Evolutionary conservation across 2,329 filamentous ascomycete species (phyloP).

Genomic region (Aspergillus neotritici): DNA sequence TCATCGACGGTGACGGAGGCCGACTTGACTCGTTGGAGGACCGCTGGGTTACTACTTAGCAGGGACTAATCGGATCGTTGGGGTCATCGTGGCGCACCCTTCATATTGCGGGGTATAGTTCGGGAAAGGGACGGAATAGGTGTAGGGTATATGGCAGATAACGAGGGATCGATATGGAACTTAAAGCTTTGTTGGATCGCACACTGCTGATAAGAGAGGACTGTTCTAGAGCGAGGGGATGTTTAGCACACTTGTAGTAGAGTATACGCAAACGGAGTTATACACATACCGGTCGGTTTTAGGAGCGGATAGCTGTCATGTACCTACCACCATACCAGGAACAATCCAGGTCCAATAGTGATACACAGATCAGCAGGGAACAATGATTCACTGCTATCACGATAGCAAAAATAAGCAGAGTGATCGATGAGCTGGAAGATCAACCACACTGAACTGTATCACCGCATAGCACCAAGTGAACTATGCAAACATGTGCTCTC

Average conservation of each 20-base stretch:
- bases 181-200: neutral
- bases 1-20: constrained; percentile 94
- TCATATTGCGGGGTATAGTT: constrained; percentile 26
- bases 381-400: no score
- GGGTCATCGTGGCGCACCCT: constrained; percentile 29
- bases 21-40: constrained; percentile 88
- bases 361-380: no score
- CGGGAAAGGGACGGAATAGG: neutral
- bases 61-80: neutral
- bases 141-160: neutral
- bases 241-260: neutral
- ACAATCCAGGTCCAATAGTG: no score
- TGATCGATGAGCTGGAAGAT: no score
- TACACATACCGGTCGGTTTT: neutral
- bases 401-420: no score
- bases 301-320: no score
- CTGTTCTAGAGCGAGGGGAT: no score
- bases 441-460: no score
- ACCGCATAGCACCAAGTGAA: neutral
- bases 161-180: neutral
- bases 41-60: constrained; percentile 53
- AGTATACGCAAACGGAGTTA: constrained; percentile 1
- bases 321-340: no score
- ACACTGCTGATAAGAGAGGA: no score
- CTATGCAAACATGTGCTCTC: no score